Conservation (phyloP, 2,329 filamentous ascomycete genomes). For the Trichoderma sp. region DNA sequence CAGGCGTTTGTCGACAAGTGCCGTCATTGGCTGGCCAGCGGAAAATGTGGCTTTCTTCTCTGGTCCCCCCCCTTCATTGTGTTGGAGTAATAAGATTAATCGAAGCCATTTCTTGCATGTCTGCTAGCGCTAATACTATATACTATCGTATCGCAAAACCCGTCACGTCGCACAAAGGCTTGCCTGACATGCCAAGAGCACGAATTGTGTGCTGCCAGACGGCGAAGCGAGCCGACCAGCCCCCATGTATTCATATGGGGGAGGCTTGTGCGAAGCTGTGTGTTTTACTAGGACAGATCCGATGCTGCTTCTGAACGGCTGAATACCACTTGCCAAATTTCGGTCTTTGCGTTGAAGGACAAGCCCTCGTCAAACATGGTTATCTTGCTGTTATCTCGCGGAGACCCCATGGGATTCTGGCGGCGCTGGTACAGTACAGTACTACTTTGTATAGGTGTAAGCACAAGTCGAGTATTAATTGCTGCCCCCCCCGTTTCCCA, state of each 20-base stretch:
- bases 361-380: background rate
- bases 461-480: background rate
- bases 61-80: background rate
- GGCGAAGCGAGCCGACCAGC: constrained; percentile 4
- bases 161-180: background rate
- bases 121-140: background rate
- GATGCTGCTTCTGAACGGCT: background rate
- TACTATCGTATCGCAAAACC: background rate
- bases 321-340: background rate
- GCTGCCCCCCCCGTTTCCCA: background rate
- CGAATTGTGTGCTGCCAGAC: background rate
- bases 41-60: background rate
- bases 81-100: background rate
- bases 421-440: too few relatives aligned
- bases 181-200: background rate
- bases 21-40: constrained; percentile 4
- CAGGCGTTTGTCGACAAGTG: background rate
- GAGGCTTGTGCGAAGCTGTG: background rate
- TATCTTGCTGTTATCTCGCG: background rate
- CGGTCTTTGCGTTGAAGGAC: background rate
- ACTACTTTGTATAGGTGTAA: too few relatives aligned
- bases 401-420: background rate
- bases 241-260: background rate
- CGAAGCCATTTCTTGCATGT: background rate
- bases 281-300: background rate